Evolutionary conservation across 441 rosid genomes (phyloP).

Genomic region (Corymbia citriodora): DNA sequence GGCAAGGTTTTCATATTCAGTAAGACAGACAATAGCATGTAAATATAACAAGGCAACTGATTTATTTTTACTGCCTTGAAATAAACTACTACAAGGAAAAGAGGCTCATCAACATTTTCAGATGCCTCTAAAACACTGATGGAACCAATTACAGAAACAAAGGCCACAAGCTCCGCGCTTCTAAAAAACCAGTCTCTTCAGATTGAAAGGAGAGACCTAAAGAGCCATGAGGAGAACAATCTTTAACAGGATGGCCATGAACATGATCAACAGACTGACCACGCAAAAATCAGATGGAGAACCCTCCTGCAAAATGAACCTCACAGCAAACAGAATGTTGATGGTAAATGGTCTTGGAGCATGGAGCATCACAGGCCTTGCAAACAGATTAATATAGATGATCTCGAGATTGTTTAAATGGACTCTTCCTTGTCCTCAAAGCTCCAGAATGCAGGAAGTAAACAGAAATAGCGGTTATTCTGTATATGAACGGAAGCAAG

Average conservation of each 20-base stretch:
- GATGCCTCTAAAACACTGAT: constrained; percentile 1
- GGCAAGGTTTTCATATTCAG: background rate
- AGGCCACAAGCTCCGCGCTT: background rate
- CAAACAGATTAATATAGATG: background rate
- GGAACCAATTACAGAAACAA: background rate
- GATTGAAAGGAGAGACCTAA: background rate
- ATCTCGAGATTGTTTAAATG: background rate
- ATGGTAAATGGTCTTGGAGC: constrained; percentile 8
- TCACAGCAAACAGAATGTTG: constrained; percentile 26
- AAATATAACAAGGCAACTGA: background rate
- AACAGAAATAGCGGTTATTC: background rate
- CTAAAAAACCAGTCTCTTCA: background rate
- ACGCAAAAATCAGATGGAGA: constrained; percentile 23
- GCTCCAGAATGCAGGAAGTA: background rate
- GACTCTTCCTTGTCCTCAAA: background rate
- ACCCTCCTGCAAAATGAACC: constrained; percentile 33
- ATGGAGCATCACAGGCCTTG: constrained; percentile 16
- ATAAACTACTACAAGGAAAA: background rate
- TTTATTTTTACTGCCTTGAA: background rate
- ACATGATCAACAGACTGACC: constrained; percentile 26
- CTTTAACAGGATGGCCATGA: constrained; percentile 25
- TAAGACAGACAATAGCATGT: background rate
- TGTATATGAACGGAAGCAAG: background rate
- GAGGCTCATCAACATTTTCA: background rate
- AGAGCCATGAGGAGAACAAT: constrained; percentile 22